Evolutionary conservation across 306 rosid genomes (phyloP), one percentile per base, ranked within the genome.

Genomic region (Herpetospermum pedunculosum): DNA sequence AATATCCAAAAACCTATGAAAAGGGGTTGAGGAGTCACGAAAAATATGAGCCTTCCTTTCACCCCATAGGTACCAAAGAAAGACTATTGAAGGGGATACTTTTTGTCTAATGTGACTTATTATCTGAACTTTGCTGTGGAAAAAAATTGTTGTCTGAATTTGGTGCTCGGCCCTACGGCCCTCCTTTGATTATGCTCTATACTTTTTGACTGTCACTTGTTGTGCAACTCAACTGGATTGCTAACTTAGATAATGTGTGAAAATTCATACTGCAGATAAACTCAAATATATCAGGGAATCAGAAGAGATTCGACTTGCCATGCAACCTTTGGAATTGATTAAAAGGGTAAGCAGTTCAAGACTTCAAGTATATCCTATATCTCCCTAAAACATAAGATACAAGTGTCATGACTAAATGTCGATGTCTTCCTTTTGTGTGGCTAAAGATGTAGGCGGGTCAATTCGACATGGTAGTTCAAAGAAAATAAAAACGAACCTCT

Each of bases 241-340:
- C 47, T 32, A n/a, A 46, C 41, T 70, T 44, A 8, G 23, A 23
- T 58, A 63, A 11, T 12, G 16, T 67, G 10, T 57, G 70, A 23
- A 28, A 29, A 76, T 75, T 71, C 70, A n/a, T 78, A 76, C 64
- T 91, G 86, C 95, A 95, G 97, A 79, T 80, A 84, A 85, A 76
- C 85, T 81, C 69, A 79, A 75, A 44, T 88, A 87, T 73, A 82
- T 94, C 49, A 81, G 79, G 80, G 92, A 91, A 84, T 88, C 96
- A 59, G 96, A 94, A 81, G 90, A 86, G 77, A 88, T 88, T 74
- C 96, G 99, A 69, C 90, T 91, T 75, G 90, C 96, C 34, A 85
- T 94, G 99, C 87, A 77, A 77, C 96, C 99, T n/a, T 68, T 88
- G 90, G 87, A 91, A 52, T 89, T 94, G 74, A 94, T 94, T 59